phyloP scores from a whole-genome alignment of 257 asterid genomes.

The Solanum paucissectum region DNA sequence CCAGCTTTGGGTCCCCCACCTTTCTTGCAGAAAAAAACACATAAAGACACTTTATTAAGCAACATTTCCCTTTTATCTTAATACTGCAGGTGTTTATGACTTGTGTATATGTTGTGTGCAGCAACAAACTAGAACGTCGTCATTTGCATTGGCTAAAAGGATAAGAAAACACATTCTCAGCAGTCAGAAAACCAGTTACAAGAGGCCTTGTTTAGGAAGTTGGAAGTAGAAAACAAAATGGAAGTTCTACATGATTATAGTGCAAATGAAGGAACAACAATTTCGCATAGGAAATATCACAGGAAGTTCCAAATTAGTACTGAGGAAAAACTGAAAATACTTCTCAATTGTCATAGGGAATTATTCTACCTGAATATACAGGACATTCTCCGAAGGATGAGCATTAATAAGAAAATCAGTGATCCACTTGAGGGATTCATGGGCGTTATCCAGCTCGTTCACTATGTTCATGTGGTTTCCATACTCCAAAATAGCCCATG shows the following conservation, averaged over 20 bases:
- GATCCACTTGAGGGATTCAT: conserved; percentile 45
- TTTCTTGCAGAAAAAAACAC: not conserved
- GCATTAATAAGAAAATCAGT: conserved; percentile 55
- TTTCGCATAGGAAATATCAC: not conserved
- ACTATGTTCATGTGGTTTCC: conserved; percentile 27
- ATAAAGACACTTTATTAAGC: not conserved
- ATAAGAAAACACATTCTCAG: not conserved
- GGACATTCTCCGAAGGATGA: conserved; percentile 43
- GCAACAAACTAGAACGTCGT: not conserved
- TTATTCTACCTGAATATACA: conserved; percentile 41
- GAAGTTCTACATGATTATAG: not conserved
- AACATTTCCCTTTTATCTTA: not conserved
- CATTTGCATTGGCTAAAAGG: not conserved
- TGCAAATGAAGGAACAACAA: not conserved
- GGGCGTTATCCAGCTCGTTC: conserved; percentile 26
- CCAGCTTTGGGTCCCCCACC: conserved; percentile 57
- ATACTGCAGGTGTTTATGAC: not conserved
- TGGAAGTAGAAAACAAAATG: not conserved
- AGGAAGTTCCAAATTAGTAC: not conserved
- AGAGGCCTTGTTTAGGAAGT: not conserved
- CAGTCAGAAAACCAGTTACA: not conserved
- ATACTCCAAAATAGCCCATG: conserved; percentile 52
- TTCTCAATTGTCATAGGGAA: not conserved
- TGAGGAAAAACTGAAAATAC: not conserved
- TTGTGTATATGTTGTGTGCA: not conserved